These are phyloP conservation scores for Neonectria ditissima DNA, from an alignment of 2,329 filamentous ascomycete genomes.

Conservation along the genomic window DNA sequence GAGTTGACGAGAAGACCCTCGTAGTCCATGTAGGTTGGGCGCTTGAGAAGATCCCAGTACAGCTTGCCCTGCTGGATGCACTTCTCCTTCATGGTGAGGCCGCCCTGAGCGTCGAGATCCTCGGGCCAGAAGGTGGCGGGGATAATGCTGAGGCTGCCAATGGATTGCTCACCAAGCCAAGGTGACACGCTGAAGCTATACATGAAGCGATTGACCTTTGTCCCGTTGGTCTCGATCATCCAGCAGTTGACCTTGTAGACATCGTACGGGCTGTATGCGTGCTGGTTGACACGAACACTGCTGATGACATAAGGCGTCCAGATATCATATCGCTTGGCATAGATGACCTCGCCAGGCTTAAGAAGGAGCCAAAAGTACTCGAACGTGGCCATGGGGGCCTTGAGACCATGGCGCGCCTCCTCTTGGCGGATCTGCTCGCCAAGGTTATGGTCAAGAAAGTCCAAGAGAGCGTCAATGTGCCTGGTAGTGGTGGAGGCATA, in stretches of 20 bases:
- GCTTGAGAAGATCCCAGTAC: constrained; percentile 62
- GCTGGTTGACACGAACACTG: constrained; percentile 40
- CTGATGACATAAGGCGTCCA: constrained; percentile 59
- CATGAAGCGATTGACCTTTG: constrained; percentile 53
- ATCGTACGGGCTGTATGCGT: constrained; percentile 23
- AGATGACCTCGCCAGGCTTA: constrained; percentile 59
- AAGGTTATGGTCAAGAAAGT: constrained; percentile 55
- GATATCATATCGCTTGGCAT: constrained; percentile 53
- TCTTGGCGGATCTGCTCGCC: constrained; percentile 55
- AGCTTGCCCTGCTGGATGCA: constrained; percentile 56
- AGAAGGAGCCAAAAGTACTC: constrained; percentile 60
- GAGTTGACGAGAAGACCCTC: constrained; percentile 55
- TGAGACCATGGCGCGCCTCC: constrained; percentile 52
- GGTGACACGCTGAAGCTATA: constrained; percentile 50
- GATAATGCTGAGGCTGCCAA: constrained; percentile 55
- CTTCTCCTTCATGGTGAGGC: constrained; percentile 51
- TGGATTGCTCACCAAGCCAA: constrained; percentile 59
- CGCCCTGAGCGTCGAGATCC: constrained; percentile 47
- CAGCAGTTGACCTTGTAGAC: constrained; percentile 54
- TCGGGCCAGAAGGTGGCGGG: constrained; percentile 58
- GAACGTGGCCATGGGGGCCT: constrained; percentile 56
- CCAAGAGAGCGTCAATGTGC: constrained; percentile 60
- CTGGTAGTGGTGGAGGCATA: constrained; percentile 55
- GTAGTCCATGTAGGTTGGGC: constrained; percentile 60
- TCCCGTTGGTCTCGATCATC: constrained; percentile 53